phyloP scores from a whole-genome alignment of 2,329 filamentous ascomycete species.

The Colletotrichum cuscutae region DNA sequence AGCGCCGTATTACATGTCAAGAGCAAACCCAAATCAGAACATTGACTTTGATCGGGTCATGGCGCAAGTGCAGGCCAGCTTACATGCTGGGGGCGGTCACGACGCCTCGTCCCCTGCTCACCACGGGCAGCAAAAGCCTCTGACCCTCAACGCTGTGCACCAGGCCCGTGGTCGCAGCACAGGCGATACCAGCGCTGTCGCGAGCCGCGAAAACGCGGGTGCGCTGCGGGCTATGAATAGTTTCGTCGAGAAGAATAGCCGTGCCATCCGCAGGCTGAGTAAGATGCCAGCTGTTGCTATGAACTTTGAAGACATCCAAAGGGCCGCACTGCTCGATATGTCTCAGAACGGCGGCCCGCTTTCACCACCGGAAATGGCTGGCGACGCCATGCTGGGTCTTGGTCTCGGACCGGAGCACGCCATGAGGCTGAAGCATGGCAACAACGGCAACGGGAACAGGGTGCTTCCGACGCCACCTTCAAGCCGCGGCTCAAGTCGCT shows the following conservation, averaged over 20 bases:
- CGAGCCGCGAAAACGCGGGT: conserved; percentile 51
- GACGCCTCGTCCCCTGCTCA: conserved; percentile 27
- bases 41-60: conserved; percentile 59
- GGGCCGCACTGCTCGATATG: conserved; percentile 39
- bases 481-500: conserved; percentile 45
- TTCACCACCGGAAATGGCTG: conserved; percentile 19
- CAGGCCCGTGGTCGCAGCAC: conserved; percentile 48
- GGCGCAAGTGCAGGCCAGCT: conserved; percentile 51
- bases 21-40: conserved; percentile 42
- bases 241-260: conserved; percentile 55
- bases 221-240: conserved; percentile 56
- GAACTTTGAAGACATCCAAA: conserved; percentile 45
- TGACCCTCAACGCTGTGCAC: conserved; percentile 55
- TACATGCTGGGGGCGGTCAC: conserved; percentile 39
- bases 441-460: conserved; percentile 10
- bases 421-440: conserved; percentile 9
- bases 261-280: conserved; percentile 54
- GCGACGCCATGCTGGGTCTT: background rate
- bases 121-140: conserved; percentile 37
- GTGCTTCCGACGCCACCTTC: conserved; percentile 44
- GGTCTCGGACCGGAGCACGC: background rate
- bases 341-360: background rate
- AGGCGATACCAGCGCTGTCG: conserved; percentile 49
- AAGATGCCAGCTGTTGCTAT: conserved; percentile 47
- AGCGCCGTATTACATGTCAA: conserved; percentile 40